Evolutionary conservation across 768 basidiomycete species (phyloP), one percentile per base, ranked within the genome.

Genomic region (Podaxis sp.): DNA sequence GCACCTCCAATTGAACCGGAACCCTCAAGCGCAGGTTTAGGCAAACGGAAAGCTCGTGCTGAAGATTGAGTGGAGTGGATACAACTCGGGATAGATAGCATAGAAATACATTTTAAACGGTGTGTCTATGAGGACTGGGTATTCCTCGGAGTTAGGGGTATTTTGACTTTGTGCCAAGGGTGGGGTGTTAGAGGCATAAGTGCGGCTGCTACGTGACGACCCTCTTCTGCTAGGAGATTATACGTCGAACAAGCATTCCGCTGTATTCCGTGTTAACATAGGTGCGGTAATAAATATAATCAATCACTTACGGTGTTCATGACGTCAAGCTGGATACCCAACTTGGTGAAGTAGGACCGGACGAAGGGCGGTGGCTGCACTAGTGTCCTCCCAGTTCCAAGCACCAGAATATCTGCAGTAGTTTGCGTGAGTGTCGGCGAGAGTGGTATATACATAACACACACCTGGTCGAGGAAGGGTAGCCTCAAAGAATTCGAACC

Each of bases 241-340:
- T 95, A 99, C 0, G 96, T 98, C 28, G 96, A 90, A 68, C 93
- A 95, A 17, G 96, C 96, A 71, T 96, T 97, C 69, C 93, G 80
- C 95, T 91, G 60, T 56, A 51, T 28, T 38, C 38, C 15, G 53
- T 57, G 37, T 36, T 33, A 62, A 44, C 56, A 26, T 37, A 10
- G 17, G 50, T 26, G 36, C 52, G 20, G 56, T 37, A 59, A 30
- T 63, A 36, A 15, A 50, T 33, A n/a, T 13, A 12, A 53, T 24
- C 40, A 54, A 26, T 28, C 5, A 78, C 84, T 58, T 65, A 93
- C 93, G 46, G 92, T 91, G 72, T 92, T 90, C 86, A 96, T 93
- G 20, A 93, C 82, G 67, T 99, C 96, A 54, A 94, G 76, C 69
- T 93, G 93, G 56, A 97, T 90, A 15, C 96, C 96, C 50, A 93